Evolutionary conservation across 2,329 filamentous ascomycete species (phyloP).

Genomic region (Dothideomycetidae sp.): DNA sequence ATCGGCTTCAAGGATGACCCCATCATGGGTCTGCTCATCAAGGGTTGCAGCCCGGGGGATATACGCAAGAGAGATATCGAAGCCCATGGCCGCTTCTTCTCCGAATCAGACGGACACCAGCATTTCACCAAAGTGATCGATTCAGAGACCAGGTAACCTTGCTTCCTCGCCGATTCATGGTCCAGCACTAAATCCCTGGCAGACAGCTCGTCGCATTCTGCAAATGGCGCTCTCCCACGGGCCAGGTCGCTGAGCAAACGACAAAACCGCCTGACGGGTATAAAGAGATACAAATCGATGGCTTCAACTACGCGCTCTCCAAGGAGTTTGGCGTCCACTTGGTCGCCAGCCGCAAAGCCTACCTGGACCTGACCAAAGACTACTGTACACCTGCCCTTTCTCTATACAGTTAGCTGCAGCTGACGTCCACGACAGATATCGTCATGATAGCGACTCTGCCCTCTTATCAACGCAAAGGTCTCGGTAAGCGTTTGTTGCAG

Average conservation of each 20-base stretch:
- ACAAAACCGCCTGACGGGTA: not conserved
- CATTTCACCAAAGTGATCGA: not conserved
- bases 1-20: not conserved
- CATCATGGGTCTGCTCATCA: not conserved
- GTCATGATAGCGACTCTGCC: not conserved
- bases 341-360: not conserved
- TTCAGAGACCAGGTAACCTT: not conserved
- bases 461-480: not conserved
- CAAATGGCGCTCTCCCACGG: not conserved
- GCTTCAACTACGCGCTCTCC: not conserved
- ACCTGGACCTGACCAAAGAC: not conserved
- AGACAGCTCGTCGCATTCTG: not conserved
- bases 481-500: not conserved
- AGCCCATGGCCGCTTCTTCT: not conserved
- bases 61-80: not conserved
- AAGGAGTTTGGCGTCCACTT: not conserved
- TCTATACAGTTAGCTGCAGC: not conserved
- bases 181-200: not conserved
- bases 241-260: not conserved
- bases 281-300: not conserved
- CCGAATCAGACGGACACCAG: not conserved
- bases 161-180: not conserved
- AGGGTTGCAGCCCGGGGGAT: not conserved
- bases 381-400: not conserved
- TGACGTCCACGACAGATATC: not conserved